Evolutionary conservation across 169 alveolate species (phyloP).

Genomic region (Pseudocohnilembus persalinus): DNA sequence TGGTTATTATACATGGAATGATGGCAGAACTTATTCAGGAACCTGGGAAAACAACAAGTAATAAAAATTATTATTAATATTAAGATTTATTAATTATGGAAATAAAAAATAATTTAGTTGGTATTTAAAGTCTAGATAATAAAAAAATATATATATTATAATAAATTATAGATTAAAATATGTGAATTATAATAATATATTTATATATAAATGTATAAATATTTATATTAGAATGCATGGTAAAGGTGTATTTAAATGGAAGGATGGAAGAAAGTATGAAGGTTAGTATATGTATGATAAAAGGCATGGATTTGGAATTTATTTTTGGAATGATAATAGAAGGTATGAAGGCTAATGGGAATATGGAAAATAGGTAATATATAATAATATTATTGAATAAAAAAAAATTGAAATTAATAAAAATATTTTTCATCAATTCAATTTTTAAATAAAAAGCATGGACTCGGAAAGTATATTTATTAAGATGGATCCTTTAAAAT

Average conservation of each 20-base stretch:
- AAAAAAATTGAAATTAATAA: too few species aligned
- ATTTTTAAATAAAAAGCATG: neutral
- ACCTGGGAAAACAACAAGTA: neutral
- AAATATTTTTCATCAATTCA: too few species aligned
- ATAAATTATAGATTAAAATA: too few species aligned
- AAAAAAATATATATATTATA: too few species aligned
- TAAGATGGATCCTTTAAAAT: neutral
- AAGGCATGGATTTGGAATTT: conserved; percentile 35
- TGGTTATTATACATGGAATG: conserved; percentile 36
- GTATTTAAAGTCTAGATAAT: too few species aligned
- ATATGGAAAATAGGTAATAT: neutral
- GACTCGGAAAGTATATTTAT: neutral
- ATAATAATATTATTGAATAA: too few species aligned
- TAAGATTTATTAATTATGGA: too few species aligned
- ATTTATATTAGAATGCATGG: conserved; percentile 73
- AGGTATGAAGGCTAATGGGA: conserved; percentile 26
- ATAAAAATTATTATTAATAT: too few species aligned
- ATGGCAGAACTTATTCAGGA: conserved; percentile 7
- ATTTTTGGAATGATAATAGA: conserved; percentile 35
- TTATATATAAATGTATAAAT: conserved; percentile 65
- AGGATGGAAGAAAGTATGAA: conserved; percentile 25
- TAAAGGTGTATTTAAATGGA: conserved; percentile 47
- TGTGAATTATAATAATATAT: too few species aligned
- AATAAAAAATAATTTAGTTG: too few species aligned
- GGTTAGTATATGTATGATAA: conserved; percentile 31